These are phyloP conservation scores for Cercospora sojina DNA, from an alignment of 2,329 filamentous ascomycete species.

Conservation along the genomic window DNA sequence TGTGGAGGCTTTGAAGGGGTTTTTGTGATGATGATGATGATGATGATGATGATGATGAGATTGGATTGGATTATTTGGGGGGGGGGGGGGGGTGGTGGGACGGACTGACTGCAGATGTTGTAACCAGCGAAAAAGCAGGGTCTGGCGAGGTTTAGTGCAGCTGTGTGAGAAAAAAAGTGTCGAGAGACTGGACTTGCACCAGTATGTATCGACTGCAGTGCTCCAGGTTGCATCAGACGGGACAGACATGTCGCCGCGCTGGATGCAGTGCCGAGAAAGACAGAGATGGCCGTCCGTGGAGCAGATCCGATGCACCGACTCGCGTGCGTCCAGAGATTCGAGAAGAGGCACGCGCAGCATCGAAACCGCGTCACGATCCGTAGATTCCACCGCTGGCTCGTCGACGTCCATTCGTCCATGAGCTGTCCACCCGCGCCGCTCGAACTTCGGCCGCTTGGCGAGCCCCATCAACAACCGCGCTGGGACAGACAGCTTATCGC, in stretches of 20 bases:
- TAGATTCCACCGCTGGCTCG: not conserved
- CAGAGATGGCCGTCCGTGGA: not conserved
- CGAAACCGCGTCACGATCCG: not conserved
- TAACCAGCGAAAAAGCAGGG: not conserved
- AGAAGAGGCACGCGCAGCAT: not conserved
- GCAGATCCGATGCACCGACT: not conserved
- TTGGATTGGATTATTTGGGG: too few species aligned
- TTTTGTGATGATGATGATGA: too few species aligned
- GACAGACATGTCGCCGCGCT: not conserved
- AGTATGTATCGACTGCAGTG: constrained; percentile 9
- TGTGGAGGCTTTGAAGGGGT: constrained; percentile 60
- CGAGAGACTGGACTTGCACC: constrained; percentile 15
- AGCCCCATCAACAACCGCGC: not conserved
- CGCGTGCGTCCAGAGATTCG: not conserved
- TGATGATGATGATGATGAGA: too few species aligned
- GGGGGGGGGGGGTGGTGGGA: too few species aligned
- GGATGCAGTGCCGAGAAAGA: not conserved
- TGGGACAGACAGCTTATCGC: not conserved
- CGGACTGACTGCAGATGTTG: too few species aligned
- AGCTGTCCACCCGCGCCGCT: not conserved
- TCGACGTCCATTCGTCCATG: not conserved
- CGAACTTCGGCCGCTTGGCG: constrained; percentile 8
- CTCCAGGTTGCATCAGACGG: not conserved
- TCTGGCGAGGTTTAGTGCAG: constrained; percentile 4
- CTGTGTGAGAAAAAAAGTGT: constrained; percentile 11